These are phyloP conservation scores for Ogataea glucozyma DNA, from an alignment of 805 yeast genomes.

Conservation along the genomic window DNA sequence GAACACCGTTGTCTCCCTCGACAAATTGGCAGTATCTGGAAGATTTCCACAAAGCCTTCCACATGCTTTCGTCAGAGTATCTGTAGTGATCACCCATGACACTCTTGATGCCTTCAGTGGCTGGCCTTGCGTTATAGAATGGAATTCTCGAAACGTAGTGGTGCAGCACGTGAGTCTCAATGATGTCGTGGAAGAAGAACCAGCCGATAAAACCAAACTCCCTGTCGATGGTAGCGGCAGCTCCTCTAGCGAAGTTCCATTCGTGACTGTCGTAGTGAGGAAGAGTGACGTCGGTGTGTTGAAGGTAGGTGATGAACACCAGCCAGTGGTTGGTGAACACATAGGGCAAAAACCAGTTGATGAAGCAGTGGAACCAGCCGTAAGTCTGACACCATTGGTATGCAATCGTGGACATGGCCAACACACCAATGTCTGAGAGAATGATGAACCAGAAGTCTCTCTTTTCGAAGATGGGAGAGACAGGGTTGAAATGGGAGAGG, in stretches of 20 bases:
- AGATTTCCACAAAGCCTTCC: constrained; percentile 61
- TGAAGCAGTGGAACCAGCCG: constrained; percentile 62
- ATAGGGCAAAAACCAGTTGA: constrained; percentile 78
- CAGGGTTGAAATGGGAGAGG: constrained; percentile 71
- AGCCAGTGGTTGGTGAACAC: constrained; percentile 87
- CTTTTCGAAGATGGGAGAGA: constrained; percentile 71
- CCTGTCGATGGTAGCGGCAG: constrained; percentile 86
- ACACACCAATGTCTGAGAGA: constrained; percentile 71
- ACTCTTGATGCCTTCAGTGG: constrained; percentile 72
- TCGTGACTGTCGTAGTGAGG: constrained; percentile 76
- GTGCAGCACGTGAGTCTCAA: constrained; percentile 88
- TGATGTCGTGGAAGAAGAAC: constrained; percentile 81
- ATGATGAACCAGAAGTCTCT: constrained; percentile 72
- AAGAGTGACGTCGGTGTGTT: constrained; percentile 76
- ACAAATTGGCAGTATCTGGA: constrained; percentile 71
- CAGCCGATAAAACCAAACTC: constrained; percentile 79
- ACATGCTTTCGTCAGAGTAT: constrained; percentile 69
- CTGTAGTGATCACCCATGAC: constrained; percentile 85
- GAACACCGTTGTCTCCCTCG: constrained; percentile 68
- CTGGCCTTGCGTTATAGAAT: constrained; percentile 83
- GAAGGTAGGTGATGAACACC: constrained; percentile 81
- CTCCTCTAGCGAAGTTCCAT: constrained; percentile 89
- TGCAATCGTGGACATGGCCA: constrained; percentile 50
- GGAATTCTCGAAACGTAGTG: constrained; percentile 85
- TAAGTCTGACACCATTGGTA: constrained; percentile 61